These are phyloP conservation scores for Colletotrichum theobromicola DNA, from an alignment of 2,329 filamentous ascomycete species.

Conservation along the genomic window DNA sequence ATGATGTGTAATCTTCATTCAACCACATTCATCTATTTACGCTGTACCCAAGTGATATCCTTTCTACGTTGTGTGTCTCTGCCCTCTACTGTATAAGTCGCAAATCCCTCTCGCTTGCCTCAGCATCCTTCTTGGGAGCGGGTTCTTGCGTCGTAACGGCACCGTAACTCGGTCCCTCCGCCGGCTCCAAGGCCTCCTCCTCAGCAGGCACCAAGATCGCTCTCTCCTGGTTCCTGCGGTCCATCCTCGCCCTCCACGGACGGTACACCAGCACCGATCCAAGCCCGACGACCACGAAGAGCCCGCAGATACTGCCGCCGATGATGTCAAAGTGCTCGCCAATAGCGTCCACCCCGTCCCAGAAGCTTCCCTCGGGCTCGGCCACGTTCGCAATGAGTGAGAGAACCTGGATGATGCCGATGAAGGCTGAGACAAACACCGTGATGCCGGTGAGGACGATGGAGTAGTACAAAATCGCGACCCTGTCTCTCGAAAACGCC, in stretches of 20 bases:
- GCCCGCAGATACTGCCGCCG: constrained; percentile 83
- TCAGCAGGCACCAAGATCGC: neutral
- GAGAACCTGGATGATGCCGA: constrained; percentile 84
- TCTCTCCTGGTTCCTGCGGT: constrained; percentile 27
- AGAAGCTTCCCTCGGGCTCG: constrained; percentile 78
- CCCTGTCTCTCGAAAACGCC: constrained; percentile 76
- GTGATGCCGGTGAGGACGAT: constrained; percentile 86
- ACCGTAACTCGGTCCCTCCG: constrained; percentile 56
- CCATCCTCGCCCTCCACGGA: constrained; percentile 71
- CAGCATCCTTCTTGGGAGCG: neutral
- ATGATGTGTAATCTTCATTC: neutral
- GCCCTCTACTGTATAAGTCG: neutral
- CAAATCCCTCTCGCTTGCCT: neutral
- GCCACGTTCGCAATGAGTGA: constrained; percentile 80
- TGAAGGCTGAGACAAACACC: constrained; percentile 82
- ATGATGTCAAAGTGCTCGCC: constrained; percentile 87
- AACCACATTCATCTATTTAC: neutral
- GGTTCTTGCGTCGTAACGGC: constrained; percentile 40
- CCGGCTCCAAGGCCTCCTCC: constrained; percentile 5
- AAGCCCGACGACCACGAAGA: constrained; percentile 79
- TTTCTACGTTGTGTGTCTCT: neutral
- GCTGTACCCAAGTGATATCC: neutral
- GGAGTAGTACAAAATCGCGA: constrained; percentile 95
- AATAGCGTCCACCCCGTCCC: constrained; percentile 81
- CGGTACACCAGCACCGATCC: constrained; percentile 77